Conservation (phyloP, 1,284 basidiomycete genomes). For the Amylostereum areolatum region DNA sequence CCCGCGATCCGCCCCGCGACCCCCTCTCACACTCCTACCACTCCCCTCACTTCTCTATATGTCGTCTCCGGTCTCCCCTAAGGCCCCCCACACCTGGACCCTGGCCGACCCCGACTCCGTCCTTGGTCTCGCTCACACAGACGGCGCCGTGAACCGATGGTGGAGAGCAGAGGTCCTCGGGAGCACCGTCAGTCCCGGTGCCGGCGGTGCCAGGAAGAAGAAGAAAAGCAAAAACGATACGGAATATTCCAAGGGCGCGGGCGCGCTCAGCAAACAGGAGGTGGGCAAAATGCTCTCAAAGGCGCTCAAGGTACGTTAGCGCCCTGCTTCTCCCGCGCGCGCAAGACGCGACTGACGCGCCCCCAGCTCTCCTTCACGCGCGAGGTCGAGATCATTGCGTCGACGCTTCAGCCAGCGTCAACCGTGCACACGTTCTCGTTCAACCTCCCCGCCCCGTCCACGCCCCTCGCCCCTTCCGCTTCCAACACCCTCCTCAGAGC, state of each 20-base stretch:
- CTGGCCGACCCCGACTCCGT: conserved; percentile 86
- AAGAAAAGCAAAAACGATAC: conserved; percentile 48
- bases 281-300: conserved; percentile 86
- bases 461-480: conserved; percentile 60
- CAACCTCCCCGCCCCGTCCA: conserved; percentile 65
- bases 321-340: not conserved
- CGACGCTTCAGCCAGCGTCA: conserved; percentile 84
- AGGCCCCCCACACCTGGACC: conserved; percentile 89
- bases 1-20: conserved; percentile 45
- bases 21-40: conserved; percentile 49
- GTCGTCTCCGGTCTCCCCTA: conserved; percentile 80
- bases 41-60: conserved; percentile 76
- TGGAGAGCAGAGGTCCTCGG: conserved; percentile 94
- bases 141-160: conserved; percentile 86
- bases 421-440: conserved; percentile 94
- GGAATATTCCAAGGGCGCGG: conserved; percentile 62
- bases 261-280: conserved; percentile 75
- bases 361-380: conserved; percentile 78
- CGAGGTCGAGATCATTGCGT: conserved; percentile 92
- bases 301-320: conserved; percentile 69
- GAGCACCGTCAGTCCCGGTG: conserved; percentile 81
- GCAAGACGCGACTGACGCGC: conserved; percentile 4
- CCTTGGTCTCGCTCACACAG: conserved; percentile 76
- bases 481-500: conserved; percentile 68
- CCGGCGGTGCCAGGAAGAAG: conserved; percentile 60